Evolutionary conservation across 2,329 filamentous ascomycete species (phyloP).

Genomic region (Cladosporium colombiae): DNA sequence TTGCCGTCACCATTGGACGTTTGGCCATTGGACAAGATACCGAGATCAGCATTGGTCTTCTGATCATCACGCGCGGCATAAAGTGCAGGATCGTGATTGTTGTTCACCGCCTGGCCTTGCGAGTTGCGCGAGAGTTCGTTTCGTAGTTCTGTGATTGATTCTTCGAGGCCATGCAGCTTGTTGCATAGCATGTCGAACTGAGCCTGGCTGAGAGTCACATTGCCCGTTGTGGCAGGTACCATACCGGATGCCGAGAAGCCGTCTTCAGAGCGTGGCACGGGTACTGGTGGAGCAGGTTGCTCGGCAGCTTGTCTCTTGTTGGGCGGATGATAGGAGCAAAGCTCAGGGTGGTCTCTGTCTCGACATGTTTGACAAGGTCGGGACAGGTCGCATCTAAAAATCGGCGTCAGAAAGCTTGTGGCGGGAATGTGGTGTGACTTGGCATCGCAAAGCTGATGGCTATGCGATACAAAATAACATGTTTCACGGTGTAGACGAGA

Average conservation of each 20-base stretch:
- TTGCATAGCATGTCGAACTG: constrained; percentile 52
- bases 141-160: constrained; percentile 47
- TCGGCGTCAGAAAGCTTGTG: background rate
- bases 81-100: background rate
- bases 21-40: constrained; percentile 4
- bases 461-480: background rate
- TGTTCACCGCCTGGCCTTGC: background rate
- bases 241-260: background rate
- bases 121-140: constrained; percentile 34
- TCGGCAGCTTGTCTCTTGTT: constrained; percentile 39
- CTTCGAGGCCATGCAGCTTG: constrained; percentile 51
- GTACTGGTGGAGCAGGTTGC: constrained; percentile 20
- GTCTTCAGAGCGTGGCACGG: constrained; percentile 18
- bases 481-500: background rate
- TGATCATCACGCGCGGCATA: background rate
- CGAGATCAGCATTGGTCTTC: background rate
- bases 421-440: background rate
- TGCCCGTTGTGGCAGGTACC: constrained; percentile 6
- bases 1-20: constrained; percentile 14
- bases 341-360: constrained; percentile 52
- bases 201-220: constrained; percentile 37
- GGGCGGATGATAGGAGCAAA: constrained; percentile 46
- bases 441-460: background rate
- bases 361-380: constrained; percentile 54
- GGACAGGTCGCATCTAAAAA: constrained; percentile 46